These are phyloP conservation scores for Eucalyptus curtisii DNA, from an alignment of 345 rosid species.

Conservation along the genomic window DNA sequence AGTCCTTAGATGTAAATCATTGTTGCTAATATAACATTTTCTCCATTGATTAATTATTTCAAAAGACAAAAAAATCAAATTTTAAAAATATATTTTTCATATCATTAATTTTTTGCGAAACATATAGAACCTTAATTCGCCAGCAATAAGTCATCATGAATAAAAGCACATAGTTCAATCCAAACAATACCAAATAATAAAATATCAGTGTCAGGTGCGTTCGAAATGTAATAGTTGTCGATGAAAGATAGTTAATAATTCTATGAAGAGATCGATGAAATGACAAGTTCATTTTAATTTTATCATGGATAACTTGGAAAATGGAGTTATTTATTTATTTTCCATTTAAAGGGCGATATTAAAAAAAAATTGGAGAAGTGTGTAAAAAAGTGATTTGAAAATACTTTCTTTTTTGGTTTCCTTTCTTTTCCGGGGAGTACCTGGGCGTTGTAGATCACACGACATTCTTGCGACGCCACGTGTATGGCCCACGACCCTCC, in stretches of 20 bases:
- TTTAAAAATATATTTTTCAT: too few relatives aligned
- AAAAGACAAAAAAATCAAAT: too few relatives aligned
- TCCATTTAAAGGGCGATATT: not conserved
- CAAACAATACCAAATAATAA: too few relatives aligned
- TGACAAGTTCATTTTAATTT: not conserved
- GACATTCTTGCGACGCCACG: constrained; percentile 1
- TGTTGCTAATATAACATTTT: rapidly evolving
- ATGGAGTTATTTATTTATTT: not conserved
- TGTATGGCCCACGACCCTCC: constrained; percentile 9
- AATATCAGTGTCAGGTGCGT: rapidly evolving
- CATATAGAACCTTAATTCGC: too few relatives aligned
- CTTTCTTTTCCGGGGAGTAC: not conserved
- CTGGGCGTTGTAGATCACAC: not conserved
- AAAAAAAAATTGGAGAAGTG: not conserved
- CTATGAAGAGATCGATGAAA: not conserved
- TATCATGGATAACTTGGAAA: not conserved
- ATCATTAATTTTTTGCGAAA: too few relatives aligned
- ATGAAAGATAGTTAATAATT: too few relatives aligned
- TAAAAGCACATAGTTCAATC: too few relatives aligned
- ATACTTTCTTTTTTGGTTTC: not conserved
- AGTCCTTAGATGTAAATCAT: too few relatives aligned
- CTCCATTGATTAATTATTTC: too few relatives aligned
- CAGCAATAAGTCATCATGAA: rapidly evolving
- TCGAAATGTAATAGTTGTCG: too few relatives aligned
- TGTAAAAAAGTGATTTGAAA: not conserved